phyloP scores from a whole-genome alignment of 1,284 basidiomycete species.

The Ceratobasidium sp. region DNA sequence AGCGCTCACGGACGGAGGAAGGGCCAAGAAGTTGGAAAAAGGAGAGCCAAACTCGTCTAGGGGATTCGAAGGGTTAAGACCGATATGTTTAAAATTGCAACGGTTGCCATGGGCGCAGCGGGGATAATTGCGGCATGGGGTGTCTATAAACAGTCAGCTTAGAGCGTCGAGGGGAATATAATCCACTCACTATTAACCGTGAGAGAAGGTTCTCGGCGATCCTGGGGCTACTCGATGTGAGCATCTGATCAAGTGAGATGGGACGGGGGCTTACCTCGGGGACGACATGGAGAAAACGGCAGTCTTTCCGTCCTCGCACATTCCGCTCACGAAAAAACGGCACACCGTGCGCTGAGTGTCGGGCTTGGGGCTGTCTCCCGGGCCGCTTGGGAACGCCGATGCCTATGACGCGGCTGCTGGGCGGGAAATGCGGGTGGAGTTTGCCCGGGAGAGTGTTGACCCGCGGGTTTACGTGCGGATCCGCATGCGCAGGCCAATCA shows the following conservation, averaged over 20 bases:
- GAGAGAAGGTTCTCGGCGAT: constrained; percentile 9
- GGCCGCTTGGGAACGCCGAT: constrained; percentile 38
- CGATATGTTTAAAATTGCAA: constrained; percentile 36
- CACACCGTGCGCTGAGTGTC: constrained; percentile 37
- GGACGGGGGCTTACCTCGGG: constrained; percentile 25
- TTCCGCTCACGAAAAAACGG: constrained; percentile 24
- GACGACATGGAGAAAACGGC: constrained; percentile 23
- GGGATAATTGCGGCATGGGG: constrained; percentile 38
- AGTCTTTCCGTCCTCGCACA: constrained; percentile 42
- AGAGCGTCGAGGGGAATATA: no score
- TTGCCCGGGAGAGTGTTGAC: constrained; percentile 25
- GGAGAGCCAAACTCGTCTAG: constrained; percentile 27
- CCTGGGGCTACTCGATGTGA: constrained; percentile 6
- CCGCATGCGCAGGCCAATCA: constrained; percentile 18
- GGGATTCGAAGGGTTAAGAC: constrained; percentile 16
- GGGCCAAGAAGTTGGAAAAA: constrained; percentile 30
- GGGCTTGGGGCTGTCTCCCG: constrained; percentile 2
- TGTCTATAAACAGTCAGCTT: constrained; percentile 12
- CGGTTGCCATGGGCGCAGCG: constrained; percentile 38
- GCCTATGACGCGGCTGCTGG: constrained; percentile 38
- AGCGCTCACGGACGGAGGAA: constrained; percentile 31
- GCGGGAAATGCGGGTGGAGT: constrained; percentile 26
- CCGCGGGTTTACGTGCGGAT: constrained; percentile 37
- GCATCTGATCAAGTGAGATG: constrained; percentile 10
- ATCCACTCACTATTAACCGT: neutral